Base-by-base conservation (phyloP, 352 stramenopile species). In the Globisporangium nunn region DNA sequence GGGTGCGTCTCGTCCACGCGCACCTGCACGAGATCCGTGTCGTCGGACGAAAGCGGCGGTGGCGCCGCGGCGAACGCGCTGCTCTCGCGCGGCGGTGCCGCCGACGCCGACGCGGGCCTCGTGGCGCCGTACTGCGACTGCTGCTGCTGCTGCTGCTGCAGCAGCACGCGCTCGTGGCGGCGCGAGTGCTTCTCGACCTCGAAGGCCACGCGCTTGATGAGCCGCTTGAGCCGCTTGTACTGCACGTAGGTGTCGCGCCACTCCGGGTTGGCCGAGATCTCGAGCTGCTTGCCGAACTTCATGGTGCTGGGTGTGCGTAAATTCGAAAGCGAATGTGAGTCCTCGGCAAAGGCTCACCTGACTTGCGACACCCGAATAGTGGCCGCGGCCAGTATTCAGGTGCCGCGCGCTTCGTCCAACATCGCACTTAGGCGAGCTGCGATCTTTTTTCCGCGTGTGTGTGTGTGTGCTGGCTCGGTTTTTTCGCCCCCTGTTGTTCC, bases 211-310 rank as follows among this genome's bases (percentile, higher is more conserved):
- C 88, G 82, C 69, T 96, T 96, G 64, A 97, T 93, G 31, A 96
- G 74, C 7, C 88, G 73, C 72, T 96, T 97, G 15, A 96, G 74
- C 18, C 88, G 88, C 74, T 94, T 96, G 68, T 97, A 97, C 70
- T 95, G 84, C 67, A 96, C 88, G 64, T 95, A 95, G 63, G 90
- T 74, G 61, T 92, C 84, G 64, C 87, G 87, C 83, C 85, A 95
- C 52, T 87, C 82, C n/a, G 81, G 79, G 57, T 93, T 93, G 17
- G 81, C 86, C 57, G 79, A 91, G 54, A 93, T 82, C 78, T 97
- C 82, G 31, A 97, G 79, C 67, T 96, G 87, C 72, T 96, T 97
- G 72, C 88, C 88, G 72, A 96, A 97, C 74, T 97, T 97, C 88
- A 97, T 96, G 59, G 53, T 30, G n/a, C 11, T 11, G 35, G 11